Evolutionary conservation across 768 basidiomycete species (phyloP).

Genomic region (Rhodosporidiobolus sp.): DNA sequence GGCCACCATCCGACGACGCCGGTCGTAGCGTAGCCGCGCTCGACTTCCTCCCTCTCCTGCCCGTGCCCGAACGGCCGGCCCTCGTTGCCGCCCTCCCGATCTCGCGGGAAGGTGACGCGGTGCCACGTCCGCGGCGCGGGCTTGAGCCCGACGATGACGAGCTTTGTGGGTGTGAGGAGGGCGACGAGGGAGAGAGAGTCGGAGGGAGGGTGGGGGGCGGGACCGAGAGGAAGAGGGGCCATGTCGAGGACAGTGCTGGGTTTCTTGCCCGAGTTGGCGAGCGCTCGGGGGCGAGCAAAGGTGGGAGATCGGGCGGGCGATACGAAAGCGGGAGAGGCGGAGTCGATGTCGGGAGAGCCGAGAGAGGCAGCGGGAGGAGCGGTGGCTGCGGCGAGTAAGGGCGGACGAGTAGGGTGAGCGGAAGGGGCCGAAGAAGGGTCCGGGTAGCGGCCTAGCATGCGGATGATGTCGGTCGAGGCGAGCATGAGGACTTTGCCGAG

Average conservation of each 20-base stretch:
- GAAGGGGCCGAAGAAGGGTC: conserved; percentile 54
- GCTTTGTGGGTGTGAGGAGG: conserved; percentile 80
- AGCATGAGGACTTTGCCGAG: conserved; percentile 91
- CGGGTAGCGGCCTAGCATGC: conserved; percentile 88
- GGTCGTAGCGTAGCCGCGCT: conserved; percentile 53
- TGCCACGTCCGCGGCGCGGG: conserved; percentile 89
- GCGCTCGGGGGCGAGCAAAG: conserved; percentile 38
- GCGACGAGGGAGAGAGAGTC: conserved; percentile 79
- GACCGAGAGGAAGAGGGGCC: conserved; percentile 76
- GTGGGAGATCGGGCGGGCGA: conserved; percentile 21
- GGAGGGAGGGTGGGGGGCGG: conserved; percentile 62
- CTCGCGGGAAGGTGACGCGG: conserved; percentile 44
- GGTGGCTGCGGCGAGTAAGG: conserved; percentile 27
- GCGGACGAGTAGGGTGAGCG: conserved; percentile 37
- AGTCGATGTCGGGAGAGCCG: conserved; percentile 52
- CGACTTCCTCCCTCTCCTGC: conserved; percentile 49
- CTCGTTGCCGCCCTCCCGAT: not conserved
- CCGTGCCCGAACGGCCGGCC: conserved; percentile 3
- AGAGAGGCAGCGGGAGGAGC: conserved; percentile 13
- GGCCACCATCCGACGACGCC: conserved; percentile 82
- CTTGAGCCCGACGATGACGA: conserved; percentile 88
- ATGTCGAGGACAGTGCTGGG: conserved; percentile 68
- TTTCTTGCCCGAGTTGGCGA: conserved; percentile 24
- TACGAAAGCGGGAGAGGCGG: conserved; percentile 9
- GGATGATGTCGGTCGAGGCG: conserved; percentile 87